phyloP scores from a whole-genome alignment of 306 rosid genomes.

The Casuarina cunninghamiana region DNA sequence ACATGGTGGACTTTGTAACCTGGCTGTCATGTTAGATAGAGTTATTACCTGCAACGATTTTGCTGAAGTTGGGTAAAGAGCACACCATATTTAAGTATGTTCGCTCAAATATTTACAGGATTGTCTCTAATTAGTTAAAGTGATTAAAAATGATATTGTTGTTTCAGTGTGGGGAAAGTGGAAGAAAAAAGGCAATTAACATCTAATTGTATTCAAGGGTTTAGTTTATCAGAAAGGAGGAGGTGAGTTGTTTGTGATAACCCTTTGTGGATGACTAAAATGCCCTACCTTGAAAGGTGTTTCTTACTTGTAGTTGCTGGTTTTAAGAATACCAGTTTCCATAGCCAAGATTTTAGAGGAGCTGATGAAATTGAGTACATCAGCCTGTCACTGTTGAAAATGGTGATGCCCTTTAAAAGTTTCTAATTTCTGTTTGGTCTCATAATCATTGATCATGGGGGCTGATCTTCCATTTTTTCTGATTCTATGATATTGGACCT shows the following conservation, averaged over 20 bases:
- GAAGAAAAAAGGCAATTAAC: not conserved
- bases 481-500: slow-evolving; percentile 14
- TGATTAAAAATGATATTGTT: not conserved
- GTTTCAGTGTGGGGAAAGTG: not conserved
- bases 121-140: not conserved
- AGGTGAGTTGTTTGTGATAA: not conserved
- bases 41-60: not conserved
- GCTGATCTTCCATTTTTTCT: not conserved
- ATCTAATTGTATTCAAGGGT: not conserved
- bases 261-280: slow-evolving; percentile 11
- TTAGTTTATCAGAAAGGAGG: not conserved
- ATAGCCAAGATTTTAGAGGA: not conserved
- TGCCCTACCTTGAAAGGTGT: not conserved
- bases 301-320: slow-evolving; percentile 15
- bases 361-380: not conserved
- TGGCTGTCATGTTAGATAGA: not conserved
- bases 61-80: not conserved
- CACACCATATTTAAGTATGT: not conserved
- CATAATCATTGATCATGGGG: not conserved
- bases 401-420: not conserved
- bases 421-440: not conserved
- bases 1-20: not conserved
- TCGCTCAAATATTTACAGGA: slow-evolving; percentile 16
- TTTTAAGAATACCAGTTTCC: not conserved
- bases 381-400: not conserved